Conservation (phyloP, 2,329 filamentous ascomycete genomes). For the Aspergillus sp. region DNA sequence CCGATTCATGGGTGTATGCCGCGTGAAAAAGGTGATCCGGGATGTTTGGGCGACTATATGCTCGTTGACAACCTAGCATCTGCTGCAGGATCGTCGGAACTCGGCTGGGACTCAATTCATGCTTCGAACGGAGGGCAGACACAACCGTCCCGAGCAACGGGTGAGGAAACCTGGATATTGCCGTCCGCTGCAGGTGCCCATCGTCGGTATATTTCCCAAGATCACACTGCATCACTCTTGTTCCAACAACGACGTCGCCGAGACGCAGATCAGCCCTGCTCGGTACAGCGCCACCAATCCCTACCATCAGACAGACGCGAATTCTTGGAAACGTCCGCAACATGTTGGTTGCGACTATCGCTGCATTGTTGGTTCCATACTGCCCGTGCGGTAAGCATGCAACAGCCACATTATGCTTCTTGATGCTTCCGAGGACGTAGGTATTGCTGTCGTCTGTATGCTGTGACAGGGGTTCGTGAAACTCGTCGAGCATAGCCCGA, state of each 20-base stretch:
- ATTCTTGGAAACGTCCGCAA: background rate
- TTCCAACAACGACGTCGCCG: constrained; percentile 24
- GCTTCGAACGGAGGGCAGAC: background rate
- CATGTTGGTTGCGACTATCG: background rate
- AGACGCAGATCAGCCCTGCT: constrained; percentile 16
- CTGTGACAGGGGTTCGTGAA: background rate
- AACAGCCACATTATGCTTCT: constrained; percentile 3
- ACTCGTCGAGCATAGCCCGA: background rate
- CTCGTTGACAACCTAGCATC: background rate
- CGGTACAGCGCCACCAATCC: constrained; percentile 18
- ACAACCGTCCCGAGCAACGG: constrained; percentile 3
- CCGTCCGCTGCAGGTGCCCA: constrained; percentile 13
- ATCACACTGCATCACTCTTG: constrained; percentile 20
- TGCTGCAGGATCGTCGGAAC: constrained; percentile 4
- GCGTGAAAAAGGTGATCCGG: constrained; percentile 7
- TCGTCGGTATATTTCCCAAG: constrained; percentile 13
- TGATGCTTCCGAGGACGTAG: constrained; percentile 1
- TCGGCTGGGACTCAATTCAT: constrained; percentile 1
- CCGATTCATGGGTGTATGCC: constrained; percentile 5
- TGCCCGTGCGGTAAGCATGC: background rate
- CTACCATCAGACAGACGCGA: constrained; percentile 2
- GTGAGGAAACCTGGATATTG: background rate
- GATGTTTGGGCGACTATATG: constrained; percentile 2
- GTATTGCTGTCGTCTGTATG: constrained; percentile 1
- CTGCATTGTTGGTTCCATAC: background rate